Conservation (phyloP, 148 eudicot species). For the Cornus suecica region DNA sequence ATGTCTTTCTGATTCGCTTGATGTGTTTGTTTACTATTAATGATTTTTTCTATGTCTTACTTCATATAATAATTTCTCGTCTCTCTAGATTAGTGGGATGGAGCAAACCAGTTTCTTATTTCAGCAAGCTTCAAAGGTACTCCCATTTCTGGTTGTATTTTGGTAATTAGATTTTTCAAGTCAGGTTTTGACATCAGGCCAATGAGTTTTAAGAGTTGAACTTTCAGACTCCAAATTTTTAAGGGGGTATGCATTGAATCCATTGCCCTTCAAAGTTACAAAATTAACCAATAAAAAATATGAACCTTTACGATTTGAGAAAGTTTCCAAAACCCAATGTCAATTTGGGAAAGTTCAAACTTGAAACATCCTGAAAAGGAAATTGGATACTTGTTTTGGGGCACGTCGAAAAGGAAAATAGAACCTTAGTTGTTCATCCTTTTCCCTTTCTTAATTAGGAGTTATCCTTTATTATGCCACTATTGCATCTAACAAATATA, state of each 20-base stretch:
- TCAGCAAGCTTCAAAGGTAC: constrained; percentile 94
- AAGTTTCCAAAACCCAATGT: too few species aligned
- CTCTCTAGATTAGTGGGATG: constrained; percentile 84
- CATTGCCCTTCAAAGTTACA: too few species aligned
- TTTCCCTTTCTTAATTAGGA: not conserved
- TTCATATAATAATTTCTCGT: not conserved
- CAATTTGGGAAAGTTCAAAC: too few species aligned
- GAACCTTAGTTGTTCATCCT: too few species aligned
- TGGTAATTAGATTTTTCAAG: not conserved
- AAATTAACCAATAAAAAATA: too few species aligned
- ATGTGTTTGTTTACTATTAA: not conserved
- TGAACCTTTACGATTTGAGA: too few species aligned
- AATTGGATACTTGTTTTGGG: too few species aligned
- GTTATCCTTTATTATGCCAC: not conserved
- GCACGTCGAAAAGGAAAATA: too few species aligned
- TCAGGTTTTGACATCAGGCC: not conserved
- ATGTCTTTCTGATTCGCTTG: not conserved
- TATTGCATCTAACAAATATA: not conserved
- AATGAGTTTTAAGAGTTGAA: not conserved
- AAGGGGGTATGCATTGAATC: too few species aligned
- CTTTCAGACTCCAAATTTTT: too few species aligned
- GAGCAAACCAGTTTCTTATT: constrained; percentile 96
- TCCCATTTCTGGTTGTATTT: not conserved
- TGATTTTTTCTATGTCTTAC: constrained; percentile 2
- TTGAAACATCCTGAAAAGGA: too few species aligned